These are phyloP conservation scores for Cetraspora pellucida DNA, from an alignment of 192 early-diverging fungal genomes.

Conservation along the genomic window DNA sequence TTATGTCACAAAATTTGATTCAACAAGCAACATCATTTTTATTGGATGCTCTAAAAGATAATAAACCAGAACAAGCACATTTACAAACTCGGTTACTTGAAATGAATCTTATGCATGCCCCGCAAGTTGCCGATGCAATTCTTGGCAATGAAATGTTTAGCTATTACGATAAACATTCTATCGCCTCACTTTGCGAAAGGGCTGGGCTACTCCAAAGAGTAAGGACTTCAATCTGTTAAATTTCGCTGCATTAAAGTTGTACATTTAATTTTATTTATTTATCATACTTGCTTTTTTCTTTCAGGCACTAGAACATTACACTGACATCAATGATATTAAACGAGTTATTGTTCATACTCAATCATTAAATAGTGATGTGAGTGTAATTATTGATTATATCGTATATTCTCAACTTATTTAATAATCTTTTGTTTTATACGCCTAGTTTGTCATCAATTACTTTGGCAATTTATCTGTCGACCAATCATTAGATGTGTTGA, in stretches of 20 bases:
- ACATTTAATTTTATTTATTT: background rate
- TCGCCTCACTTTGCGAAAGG: slow-evolving; percentile 95
- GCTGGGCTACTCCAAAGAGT: slow-evolving; percentile 93
- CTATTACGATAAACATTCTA: slow-evolving; percentile 90
- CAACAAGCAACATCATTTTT: slow-evolving; percentile 97
- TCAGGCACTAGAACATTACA: slow-evolving; percentile 93
- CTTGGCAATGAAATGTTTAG: slow-evolving; percentile 94
- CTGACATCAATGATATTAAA: slow-evolving; percentile 95
- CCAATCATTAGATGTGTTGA: slow-evolving; percentile 91
- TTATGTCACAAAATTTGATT: slow-evolving; percentile 87
- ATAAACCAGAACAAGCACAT: slow-evolving; percentile 87
- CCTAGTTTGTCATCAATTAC: slow-evolving; percentile 84
- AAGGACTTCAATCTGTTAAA: slow-evolving; percentile 16
- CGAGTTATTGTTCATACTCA: slow-evolving; percentile 90
- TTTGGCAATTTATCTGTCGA: slow-evolving; percentile 97
- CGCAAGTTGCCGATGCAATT: slow-evolving; percentile 99
- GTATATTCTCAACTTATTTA: background rate
- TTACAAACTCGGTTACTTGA: slow-evolving; percentile 95
- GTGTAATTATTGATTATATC: background rate
- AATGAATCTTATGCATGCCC: slow-evolving; percentile 96
- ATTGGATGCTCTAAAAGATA: slow-evolving; percentile 93
- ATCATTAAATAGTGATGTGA: slow-evolving; percentile 71
- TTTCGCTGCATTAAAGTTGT: background rate
- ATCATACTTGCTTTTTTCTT: background rate
- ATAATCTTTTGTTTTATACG: background rate